Evolutionary conservation across 176 grass and related monocot species (phyloP).

Genomic region (Oryza longistaminata): DNA sequence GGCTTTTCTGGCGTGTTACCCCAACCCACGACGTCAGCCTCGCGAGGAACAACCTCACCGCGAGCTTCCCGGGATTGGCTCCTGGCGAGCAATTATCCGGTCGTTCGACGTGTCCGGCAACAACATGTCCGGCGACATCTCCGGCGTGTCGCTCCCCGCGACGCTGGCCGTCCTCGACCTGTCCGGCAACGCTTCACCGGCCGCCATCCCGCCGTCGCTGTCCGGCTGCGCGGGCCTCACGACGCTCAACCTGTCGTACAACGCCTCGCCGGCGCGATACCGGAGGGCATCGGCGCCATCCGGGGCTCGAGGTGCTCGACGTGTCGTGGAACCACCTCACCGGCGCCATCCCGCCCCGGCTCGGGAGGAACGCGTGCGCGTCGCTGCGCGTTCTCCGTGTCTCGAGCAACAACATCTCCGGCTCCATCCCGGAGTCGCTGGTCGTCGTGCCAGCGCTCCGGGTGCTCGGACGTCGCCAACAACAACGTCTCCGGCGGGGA

Average conservation of each 20-base stretch:
- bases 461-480: slow-evolving; percentile 68
- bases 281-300: slow-evolving; percentile 43
- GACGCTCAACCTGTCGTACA: slow-evolving; percentile 77
- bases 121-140: slow-evolving; percentile 74
- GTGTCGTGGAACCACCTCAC: slow-evolving; percentile 67
- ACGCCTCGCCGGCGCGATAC: slow-evolving; percentile 59
- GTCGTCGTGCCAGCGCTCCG: slow-evolving; percentile 62
- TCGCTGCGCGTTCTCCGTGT: slow-evolving; percentile 51
- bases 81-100: slow-evolving; percentile 43
- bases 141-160: slow-evolving; percentile 33
- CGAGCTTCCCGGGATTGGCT: slow-evolving; percentile 40
- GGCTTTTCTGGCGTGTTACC: slow-evolving; percentile 50
- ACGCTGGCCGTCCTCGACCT: slow-evolving; percentile 66
- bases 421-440: slow-evolving; percentile 62
- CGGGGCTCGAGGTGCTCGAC: slow-evolving; percentile 63
- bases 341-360: slow-evolving; percentile 48
- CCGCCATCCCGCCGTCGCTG: slow-evolving; percentile 57
- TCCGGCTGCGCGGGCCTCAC: slow-evolving; percentile 52
- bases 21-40: slow-evolving; percentile 58
- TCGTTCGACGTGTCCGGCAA: slow-evolving; percentile 75
- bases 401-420: slow-evolving; percentile 81
- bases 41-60: slow-evolving; percentile 76
- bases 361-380: slow-evolving; percentile 58
- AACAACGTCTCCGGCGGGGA: slow-evolving; percentile 67
- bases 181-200: slow-evolving; percentile 61